Evolutionary conservation across 768 basidiomycete species (phyloP), one percentile per base, ranked within the genome.

Genomic region (Leccinum obscurum): DNA sequence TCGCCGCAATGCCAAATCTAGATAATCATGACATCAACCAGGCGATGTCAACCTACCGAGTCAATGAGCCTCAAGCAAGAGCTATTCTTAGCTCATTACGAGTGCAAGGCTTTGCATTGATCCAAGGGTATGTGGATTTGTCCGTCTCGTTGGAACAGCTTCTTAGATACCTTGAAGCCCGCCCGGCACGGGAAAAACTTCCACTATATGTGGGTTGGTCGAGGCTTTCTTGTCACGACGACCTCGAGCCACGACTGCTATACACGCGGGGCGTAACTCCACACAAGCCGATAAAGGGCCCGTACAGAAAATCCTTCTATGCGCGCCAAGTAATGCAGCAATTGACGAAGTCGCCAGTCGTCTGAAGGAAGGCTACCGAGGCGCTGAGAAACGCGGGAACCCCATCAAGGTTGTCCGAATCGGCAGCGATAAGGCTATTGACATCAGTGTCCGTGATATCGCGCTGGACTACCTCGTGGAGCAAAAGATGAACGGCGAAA

Each of bases 171-270:
- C 20, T 54, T 28, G 63, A 95, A 72, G 96, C 24, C 97, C 97
- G 37, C 97, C 97, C 2, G 97, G 97, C 57, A 99, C 97, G 0
- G 97, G 97, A 13, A 99, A 99, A 77, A 99, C 97, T 9, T 96
- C 93, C 22, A 99, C 97, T 1, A 98, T 99, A 62, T 93, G 93
- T 66, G 94, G 93, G 22, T 80, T 99, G n/a, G 90, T 97, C 6
- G 87, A 92, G 46, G 84, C 88, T 4, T 93, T 90, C 69, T 72
- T 97, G 41, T 83, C 88, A 3, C 81, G 78, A 41, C 87, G 90
- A 7, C 72, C 76, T 11, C 75, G 72, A 35, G 71, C 83, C 1
- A 75, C 82, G 26, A 80, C 83, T 10, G 66, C 81, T 22, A 81
- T 87, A 54, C 75, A 83, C 11, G 78, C 78, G 30, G 85, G 86